Conservation (phyloP, 1,139 yeast genomes). For the Debaryomyces sp. region DNA sequence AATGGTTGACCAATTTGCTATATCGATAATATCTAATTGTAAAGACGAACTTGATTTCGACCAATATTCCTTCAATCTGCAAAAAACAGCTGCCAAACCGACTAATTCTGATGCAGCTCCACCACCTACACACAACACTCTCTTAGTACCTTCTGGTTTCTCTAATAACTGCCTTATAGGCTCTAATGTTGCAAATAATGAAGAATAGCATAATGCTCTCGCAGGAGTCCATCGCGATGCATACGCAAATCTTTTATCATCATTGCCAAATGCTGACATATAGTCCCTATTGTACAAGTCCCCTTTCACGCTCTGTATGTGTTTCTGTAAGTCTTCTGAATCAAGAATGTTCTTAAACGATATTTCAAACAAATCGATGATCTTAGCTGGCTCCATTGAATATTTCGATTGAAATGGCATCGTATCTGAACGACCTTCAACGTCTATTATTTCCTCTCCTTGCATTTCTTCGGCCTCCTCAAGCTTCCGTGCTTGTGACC, state of each 20-base stretch:
- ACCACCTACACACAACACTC: constrained; percentile 75
- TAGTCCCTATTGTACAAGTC: constrained; percentile 73
- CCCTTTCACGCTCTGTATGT: constrained; percentile 71
- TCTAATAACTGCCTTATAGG: constrained; percentile 42
- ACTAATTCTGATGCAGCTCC: constrained; percentile 88
- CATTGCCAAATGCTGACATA: constrained; percentile 63
- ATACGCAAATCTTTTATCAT: constrained; percentile 71
- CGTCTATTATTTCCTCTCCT: constrained; percentile 5
- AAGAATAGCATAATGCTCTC: constrained; percentile 71
- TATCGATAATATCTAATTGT: constrained; percentile 62
- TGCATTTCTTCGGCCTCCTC: constrained; percentile 8
- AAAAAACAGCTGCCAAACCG: constrained; percentile 64
- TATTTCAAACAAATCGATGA: constrained; percentile 51
- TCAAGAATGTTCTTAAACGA: constrained; percentile 50
- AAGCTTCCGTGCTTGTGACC: constrained; percentile 17
- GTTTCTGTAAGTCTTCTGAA: constrained; percentile 42
- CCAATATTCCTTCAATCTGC: constrained; percentile 46
- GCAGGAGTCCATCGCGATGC: constrained; percentile 88
- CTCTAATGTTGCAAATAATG: constrained; percentile 57
- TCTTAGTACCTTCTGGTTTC: constrained; percentile 30
- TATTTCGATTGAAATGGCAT: constrained; percentile 36
- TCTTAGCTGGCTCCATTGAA: constrained; percentile 37
- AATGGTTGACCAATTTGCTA: constrained; percentile 74
- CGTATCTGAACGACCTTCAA: constrained; percentile 20
- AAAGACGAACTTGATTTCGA: constrained; percentile 37